Conservation (phyloP, 2,329 filamentous ascomycete species). For the Tolypocladium inflatum region DNA sequence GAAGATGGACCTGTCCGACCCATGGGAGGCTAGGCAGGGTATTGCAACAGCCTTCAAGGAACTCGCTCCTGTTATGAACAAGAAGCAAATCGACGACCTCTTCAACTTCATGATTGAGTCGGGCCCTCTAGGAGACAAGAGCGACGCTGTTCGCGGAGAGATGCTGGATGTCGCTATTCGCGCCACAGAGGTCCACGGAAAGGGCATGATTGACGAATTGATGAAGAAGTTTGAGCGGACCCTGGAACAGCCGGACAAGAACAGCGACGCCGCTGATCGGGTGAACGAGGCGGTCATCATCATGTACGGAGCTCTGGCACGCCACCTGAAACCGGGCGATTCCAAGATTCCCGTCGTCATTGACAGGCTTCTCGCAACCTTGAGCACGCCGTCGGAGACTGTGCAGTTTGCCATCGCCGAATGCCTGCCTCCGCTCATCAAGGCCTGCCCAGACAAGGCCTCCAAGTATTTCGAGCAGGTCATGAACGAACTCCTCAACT, state of each 20-base stretch:
- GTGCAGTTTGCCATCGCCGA: conserved; percentile 95
- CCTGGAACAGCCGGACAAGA: conserved; percentile 76
- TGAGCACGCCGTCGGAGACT: conserved; percentile 91
- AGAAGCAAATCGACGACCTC: conserved; percentile 63
- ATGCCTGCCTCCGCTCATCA: conserved; percentile 85
- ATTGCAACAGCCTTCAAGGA: conserved; percentile 82
- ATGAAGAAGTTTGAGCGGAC: conserved; percentile 89
- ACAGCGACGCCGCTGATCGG: conserved; percentile 71
- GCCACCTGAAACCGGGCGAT: conserved; percentile 80
- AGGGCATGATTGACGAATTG: conserved; percentile 72
- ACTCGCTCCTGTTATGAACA: conserved; percentile 60
- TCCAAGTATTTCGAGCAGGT: conserved; percentile 73
- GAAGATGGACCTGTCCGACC: conserved; percentile 79
- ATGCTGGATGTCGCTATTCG: conserved; percentile 87
- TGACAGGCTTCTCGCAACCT: conserved; percentile 71
- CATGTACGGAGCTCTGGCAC: conserved; percentile 87
- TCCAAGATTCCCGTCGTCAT: conserved; percentile 81
- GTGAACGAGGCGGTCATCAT: conserved; percentile 97
- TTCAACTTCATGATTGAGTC: conserved; percentile 77
- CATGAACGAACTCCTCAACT: conserved; percentile 70
- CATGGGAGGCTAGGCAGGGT: conserved; percentile 85
- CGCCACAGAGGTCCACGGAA: conserved; percentile 73
- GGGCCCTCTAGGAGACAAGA: conserved; percentile 80
- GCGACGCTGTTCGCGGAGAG: conserved; percentile 66
- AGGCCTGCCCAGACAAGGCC: conserved; percentile 67